Conservation (phyloP, 2,329 filamentous ascomycete species). For the Incumbomyces delicatus region DNA sequence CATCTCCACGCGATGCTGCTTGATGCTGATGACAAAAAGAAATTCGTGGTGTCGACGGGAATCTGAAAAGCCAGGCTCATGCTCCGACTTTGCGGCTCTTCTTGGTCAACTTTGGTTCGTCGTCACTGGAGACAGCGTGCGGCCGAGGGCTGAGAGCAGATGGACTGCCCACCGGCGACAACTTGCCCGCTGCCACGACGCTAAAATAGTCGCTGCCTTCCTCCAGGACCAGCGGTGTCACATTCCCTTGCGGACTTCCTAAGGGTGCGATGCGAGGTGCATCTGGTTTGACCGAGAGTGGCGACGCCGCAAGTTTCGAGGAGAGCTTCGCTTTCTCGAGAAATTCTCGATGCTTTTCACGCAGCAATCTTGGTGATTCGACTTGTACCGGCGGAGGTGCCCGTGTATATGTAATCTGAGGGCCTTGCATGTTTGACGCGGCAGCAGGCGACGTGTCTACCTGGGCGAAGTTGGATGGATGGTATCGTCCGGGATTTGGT, state of each 20-base stretch:
- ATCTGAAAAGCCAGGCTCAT: too few relatives aligned
- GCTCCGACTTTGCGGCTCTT: slow-evolving; percentile 4
- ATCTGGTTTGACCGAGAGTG: slow-evolving; percentile 27
- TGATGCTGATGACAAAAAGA: slow-evolving; percentile 5
- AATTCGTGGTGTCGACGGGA: neutral
- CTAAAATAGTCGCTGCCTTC: slow-evolving; percentile 31
- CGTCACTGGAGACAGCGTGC: slow-evolving; percentile 2
- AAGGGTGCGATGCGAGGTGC: slow-evolving; percentile 37
- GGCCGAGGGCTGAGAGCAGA: slow-evolving; percentile 7
- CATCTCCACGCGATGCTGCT: neutral
- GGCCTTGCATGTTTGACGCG: slow-evolving; percentile 14
- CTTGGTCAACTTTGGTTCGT: neutral
- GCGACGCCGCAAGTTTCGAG: slow-evolving; percentile 23
- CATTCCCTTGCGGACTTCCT: slow-evolving; percentile 34
- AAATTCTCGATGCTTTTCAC: slow-evolving; percentile 36
- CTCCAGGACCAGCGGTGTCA: slow-evolving; percentile 35
- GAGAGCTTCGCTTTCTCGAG: slow-evolving; percentile 28
- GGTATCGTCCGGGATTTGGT: slow-evolving; percentile 36
- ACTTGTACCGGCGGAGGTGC: slow-evolving; percentile 22
- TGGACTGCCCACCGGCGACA: slow-evolving; percentile 24
- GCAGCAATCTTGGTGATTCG: slow-evolving; percentile 27
- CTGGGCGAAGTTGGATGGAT: slow-evolving; percentile 34
- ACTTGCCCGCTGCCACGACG: slow-evolving; percentile 14
- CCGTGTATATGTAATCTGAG: slow-evolving; percentile 20
- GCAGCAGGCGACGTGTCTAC: slow-evolving; percentile 25